These are phyloP conservation scores for Trichoderma cornu-damae DNA, from an alignment of 2,329 filamentous ascomycete genomes.

Conservation along the genomic window DNA sequence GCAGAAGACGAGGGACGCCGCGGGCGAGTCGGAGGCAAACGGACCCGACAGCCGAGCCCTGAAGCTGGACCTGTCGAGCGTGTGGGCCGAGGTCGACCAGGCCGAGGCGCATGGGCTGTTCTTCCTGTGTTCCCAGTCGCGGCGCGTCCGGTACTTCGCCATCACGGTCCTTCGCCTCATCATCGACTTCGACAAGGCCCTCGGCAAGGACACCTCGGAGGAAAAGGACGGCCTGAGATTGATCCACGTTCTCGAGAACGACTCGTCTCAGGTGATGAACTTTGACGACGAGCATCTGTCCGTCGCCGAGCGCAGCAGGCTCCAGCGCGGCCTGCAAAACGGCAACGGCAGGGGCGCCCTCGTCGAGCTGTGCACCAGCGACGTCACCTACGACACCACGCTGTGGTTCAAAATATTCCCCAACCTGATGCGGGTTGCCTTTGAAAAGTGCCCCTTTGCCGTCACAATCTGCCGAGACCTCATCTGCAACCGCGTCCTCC, in stretches of 20 bases:
- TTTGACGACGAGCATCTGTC: constrained; percentile 89
- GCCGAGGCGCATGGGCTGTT: constrained; percentile 95
- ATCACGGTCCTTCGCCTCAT: constrained; percentile 89
- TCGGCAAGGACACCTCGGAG: constrained; percentile 60
- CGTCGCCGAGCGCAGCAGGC: constrained; percentile 82
- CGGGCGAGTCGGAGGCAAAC: constrained; percentile 59
- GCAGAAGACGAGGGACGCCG: constrained; percentile 71
- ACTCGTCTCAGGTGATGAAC: constrained; percentile 82
- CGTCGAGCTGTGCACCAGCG: constrained; percentile 91
- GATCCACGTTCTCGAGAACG: constrained; percentile 87
- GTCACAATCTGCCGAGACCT: constrained; percentile 87
- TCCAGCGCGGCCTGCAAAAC: constrained; percentile 84
- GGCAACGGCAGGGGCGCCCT: constrained; percentile 79
- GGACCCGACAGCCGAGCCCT: constrained; percentile 64
- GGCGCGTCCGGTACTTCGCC: constrained; percentile 81
- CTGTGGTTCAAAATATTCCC: constrained; percentile 98
- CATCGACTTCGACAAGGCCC: constrained; percentile 84
- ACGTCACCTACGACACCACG: constrained; percentile 88
- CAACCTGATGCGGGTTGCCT: constrained; percentile 84
- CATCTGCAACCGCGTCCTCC: constrained; percentile 83
- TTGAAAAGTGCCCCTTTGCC: constrained; percentile 84
- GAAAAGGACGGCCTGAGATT: constrained; percentile 66
- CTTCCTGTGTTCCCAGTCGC: constrained; percentile 93
- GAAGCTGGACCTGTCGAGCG: constrained; percentile 77
- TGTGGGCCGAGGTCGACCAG: constrained; percentile 92